A percentile compares a stretch with the other conserved stretches of the same genome.
phyloP scores from a whole-genome alignment of 805 yeast genomes.

The Ascoidea tarda region DNA sequence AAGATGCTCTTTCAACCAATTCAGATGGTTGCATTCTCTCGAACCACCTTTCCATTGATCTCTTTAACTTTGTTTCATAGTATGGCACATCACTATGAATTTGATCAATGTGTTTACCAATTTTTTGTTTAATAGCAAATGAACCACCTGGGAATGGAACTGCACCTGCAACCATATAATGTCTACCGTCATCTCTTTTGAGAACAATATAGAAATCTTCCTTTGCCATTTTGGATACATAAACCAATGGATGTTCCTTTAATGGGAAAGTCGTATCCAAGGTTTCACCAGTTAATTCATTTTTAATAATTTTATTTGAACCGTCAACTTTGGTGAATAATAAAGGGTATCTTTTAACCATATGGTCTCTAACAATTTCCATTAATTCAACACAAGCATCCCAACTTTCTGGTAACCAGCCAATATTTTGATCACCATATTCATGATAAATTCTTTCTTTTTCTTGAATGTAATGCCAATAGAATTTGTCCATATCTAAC shows the following conservation, averaged over 20 bases:
- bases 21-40: conserved; percentile 42
- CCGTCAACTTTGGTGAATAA: conserved; percentile 33
- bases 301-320: conserved; percentile 32
- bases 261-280: conserved; percentile 47
- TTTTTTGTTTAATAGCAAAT: conserved; percentile 43
- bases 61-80: conserved; percentile 47
- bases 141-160: conserved; percentile 75
- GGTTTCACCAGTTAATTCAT: conserved; percentile 47
- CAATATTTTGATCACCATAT: conserved; percentile 49
- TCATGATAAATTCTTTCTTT: conserved; percentile 41
- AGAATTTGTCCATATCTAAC: conserved; percentile 71
- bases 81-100: conserved; percentile 62
- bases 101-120: conserved; percentile 47
- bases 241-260: conserved; percentile 48
- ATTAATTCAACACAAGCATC: conserved; percentile 50
- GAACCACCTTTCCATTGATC: conserved; percentile 66
- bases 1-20: conserved; percentile 62
- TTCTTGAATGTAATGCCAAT: conserved; percentile 50
- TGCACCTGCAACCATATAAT: conserved; percentile 58
- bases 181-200: conserved; percentile 40
- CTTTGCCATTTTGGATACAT: conserved; percentile 55
- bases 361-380: conserved; percentile 46
- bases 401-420: conserved; percentile 50
- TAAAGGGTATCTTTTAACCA: conserved; percentile 48
- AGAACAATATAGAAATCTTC: conserved; percentile 60